Percentiles rank a stretch among this genome's conserved stretches.
phyloP scores from a whole-genome alignment of 1,284 basidiomycete species.

The Ceratobasidium sp. region DNA sequence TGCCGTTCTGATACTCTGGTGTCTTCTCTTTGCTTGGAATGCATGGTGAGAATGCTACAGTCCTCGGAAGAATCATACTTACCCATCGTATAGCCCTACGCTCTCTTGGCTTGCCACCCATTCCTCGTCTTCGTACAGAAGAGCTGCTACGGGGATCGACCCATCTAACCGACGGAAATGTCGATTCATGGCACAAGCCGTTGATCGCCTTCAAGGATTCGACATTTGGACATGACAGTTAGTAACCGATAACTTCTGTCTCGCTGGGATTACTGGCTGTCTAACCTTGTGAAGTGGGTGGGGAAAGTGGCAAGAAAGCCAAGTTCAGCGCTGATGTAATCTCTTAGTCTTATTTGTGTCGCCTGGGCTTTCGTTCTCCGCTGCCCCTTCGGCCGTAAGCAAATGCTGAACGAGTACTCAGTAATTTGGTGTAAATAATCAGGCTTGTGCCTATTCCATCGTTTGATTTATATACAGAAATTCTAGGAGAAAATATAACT shows the following conservation, averaged over 20 bases:
- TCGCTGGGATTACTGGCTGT: neutral
- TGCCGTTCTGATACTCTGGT: slow-evolving; percentile 77
- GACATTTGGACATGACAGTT: too few relatives aligned
- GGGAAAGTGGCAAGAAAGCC: slow-evolving; percentile 4
- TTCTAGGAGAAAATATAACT: too few relatives aligned
- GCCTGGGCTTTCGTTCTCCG: too few relatives aligned
- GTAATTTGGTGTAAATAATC: too few relatives aligned
- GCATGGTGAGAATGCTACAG: neutral
- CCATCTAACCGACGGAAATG: slow-evolving; percentile 66
- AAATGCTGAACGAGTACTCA: too few relatives aligned
- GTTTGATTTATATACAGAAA: too few relatives aligned
- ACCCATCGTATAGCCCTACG: slow-evolving; percentile 94
- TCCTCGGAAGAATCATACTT: slow-evolving; percentile 54
- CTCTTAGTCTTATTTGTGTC: neutral
- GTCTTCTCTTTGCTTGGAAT: slow-evolving; percentile 81
- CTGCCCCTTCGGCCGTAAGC: too few relatives aligned
- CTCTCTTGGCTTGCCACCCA: slow-evolving; percentile 78
- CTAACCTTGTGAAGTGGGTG: neutral
- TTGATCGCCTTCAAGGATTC: neutral
- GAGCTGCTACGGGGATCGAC: slow-evolving; percentile 76
- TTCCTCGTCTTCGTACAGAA: slow-evolving; percentile 85
- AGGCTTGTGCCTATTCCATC: too few relatives aligned
- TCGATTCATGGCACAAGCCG: slow-evolving; percentile 44
- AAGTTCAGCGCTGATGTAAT: slow-evolving; percentile 13
- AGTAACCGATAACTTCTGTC: neutral